Conservation (phyloP, 2,329 filamentous ascomycete species). For the Penicillium thymicola region DNA sequence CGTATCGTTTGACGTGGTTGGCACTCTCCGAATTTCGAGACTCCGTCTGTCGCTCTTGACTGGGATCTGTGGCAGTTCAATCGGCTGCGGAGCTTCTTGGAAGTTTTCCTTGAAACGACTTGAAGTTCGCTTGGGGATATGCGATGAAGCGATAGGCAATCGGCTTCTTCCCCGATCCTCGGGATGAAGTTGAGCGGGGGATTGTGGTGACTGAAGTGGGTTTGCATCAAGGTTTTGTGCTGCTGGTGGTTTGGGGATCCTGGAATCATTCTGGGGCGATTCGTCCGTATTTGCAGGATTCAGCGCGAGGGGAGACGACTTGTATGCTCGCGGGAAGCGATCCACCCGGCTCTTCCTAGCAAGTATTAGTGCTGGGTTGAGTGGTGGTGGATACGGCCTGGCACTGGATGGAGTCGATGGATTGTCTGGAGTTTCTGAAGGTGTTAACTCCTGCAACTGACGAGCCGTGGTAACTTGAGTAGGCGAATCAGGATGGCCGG, state of each 20-base stretch:
- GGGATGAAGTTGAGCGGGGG: not conserved
- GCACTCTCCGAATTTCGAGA: conserved; percentile 3
- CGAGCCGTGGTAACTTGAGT: conserved; percentile 1
- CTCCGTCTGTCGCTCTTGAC: conserved; percentile 1
- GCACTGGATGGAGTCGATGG: not conserved
- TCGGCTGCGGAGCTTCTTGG: not conserved
- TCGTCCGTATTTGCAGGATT: conserved; percentile 20
- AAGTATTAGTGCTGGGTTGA: not conserved
- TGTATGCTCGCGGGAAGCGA: conserved; percentile 21
- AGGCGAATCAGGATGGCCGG: not conserved
- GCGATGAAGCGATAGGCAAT: not conserved
- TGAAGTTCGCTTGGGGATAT: not conserved
- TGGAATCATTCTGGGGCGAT: conserved; percentile 1
- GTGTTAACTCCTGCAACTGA: conserved; percentile 6
- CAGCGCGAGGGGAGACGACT: conserved; percentile 33
- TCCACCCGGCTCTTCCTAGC: conserved; percentile 9
- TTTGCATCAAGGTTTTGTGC: not conserved
- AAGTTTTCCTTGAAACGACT: conserved; percentile 1
- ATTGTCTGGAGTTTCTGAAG: not conserved
- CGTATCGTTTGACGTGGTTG: not conserved
- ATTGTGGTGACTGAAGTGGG: conserved; percentile 2
- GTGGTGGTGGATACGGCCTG: not conserved
- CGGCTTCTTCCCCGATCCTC: conserved; percentile 10
- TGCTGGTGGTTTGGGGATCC: not conserved
- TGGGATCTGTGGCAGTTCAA: not conserved